Base-by-base conservation (phyloP, 1,284 basidiomycete species). In the Boletus albobrunnescens region DNA sequence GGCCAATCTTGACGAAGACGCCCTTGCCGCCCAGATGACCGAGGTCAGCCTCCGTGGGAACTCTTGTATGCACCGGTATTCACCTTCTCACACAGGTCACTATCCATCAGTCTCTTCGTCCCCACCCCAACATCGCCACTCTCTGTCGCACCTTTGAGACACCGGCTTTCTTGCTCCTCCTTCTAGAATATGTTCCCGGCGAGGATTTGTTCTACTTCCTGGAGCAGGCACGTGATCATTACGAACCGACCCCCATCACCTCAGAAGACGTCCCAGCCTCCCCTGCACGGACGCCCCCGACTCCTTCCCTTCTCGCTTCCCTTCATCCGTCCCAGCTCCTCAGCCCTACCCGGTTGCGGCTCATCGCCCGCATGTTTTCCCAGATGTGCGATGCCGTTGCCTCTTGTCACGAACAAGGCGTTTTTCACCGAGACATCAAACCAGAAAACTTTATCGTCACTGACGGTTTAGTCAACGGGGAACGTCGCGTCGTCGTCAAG, bases 361-460 rank as follows among this genome's bases (percentile, higher is more conserved):
- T 99, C 56, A 92, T 99, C 59, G 85, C 93, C 9, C 85, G 89
- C 63, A 99, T 99, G 96, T 99, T 99, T 70, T 76, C 82, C 30
- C 74, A 99, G 72, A 99, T 99, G 92, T 99, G 96, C 67, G 90
- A 95, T 54, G 94, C 95, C 27, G 94, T 99, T 11, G 91, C 92
- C 4, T 83, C 89, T n/a, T 98, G 95, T 70, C 95, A 99, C 65
- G 85, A 90, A 32, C 84, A 87, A 51, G 88, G 88, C 37, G 89
- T 99, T 47, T 91, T 87, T 64, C 95, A 99, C 66, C 86, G 95
- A 51, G 96, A 99, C 68, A 96, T 99, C 78, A 99, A 99, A 74
- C 95, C 95, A 0, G 91, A 94, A 71, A 95, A 94, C 71, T 94
- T 94, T 63, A 94, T 93, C 64, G 89, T 94, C 59, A 94, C 91